These are phyloP conservation scores for Xylariaceae sp. DNA, from an alignment of 2,329 filamentous ascomycete genomes.

Conservation along the genomic window DNA sequence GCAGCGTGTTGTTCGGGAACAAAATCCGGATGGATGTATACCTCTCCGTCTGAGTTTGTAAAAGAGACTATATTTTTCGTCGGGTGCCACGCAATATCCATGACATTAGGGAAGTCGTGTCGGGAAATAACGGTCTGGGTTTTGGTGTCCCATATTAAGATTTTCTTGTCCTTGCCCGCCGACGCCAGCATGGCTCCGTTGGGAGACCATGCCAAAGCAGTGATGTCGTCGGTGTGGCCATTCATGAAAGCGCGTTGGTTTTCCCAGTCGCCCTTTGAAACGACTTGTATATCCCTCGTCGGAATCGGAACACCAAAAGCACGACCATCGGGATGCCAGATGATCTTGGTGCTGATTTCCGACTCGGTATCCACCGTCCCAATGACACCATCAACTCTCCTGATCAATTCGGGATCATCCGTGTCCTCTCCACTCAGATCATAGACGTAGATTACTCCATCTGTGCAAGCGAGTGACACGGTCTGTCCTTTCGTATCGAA, in stretches of 20 bases:
- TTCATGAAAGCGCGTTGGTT: slow-evolving; percentile 73
- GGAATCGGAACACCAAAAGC: slow-evolving; percentile 83
- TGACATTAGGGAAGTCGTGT: slow-evolving; percentile 75
- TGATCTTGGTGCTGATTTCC: slow-evolving; percentile 66
- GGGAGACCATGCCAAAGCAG: slow-evolving; percentile 84
- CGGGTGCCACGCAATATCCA: slow-evolving; percentile 87
- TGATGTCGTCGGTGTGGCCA: slow-evolving; percentile 79
- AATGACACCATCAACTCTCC: slow-evolving; percentile 81
- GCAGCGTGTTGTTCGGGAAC: slow-evolving; percentile 52
- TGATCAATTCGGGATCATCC: slow-evolving; percentile 73
- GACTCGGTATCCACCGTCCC: slow-evolving; percentile 69
- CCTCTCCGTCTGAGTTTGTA: slow-evolving; percentile 84
- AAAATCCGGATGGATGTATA: slow-evolving; percentile 80
- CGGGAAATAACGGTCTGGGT: slow-evolving; percentile 75
- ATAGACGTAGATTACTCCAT: slow-evolving; percentile 88
- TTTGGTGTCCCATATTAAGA: slow-evolving; percentile 83
- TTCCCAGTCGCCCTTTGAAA: slow-evolving; percentile 87
- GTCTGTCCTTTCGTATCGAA: slow-evolving; percentile 77
- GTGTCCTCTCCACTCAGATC: slow-evolving; percentile 54
- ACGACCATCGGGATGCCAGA: slow-evolving; percentile 92
- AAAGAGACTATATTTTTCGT: slow-evolving; percentile 84
- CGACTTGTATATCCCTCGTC: slow-evolving; percentile 74
- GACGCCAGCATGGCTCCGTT: slow-evolving; percentile 83
- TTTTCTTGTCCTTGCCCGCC: slow-evolving; percentile 60
- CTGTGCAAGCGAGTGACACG: slow-evolving; percentile 76